A percentile compares a stretch with the other conserved stretches of the same genome.
phyloP scores from a whole-genome alignment of 805 yeast species.

The Jamesozyma lodderae region DNA sequence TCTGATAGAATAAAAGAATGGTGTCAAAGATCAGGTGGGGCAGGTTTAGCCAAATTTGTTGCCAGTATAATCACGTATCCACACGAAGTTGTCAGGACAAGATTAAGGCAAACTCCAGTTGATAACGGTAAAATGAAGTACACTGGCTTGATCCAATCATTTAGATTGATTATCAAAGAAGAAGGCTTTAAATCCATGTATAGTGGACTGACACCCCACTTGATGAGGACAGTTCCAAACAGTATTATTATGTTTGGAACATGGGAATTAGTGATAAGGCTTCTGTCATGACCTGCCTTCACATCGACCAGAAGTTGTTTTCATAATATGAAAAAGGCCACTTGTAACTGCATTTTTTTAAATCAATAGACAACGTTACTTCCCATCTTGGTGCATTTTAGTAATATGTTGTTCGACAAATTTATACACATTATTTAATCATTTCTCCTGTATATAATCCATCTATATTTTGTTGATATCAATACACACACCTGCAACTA shows the following conservation, averaged over 20 bases:
- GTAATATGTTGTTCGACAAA: no score
- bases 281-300: slow-evolving; percentile 42
- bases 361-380: no score
- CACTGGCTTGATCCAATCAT: slow-evolving; percentile 82
- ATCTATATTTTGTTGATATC: no score
- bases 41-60: slow-evolving; percentile 89
- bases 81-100: slow-evolving; percentile 92
- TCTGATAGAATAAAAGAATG: slow-evolving; percentile 71
- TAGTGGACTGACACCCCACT: slow-evolving; percentile 95
- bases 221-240: slow-evolving; percentile 94
- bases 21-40: slow-evolving; percentile 95
- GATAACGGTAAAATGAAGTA: slow-evolving; percentile 77
- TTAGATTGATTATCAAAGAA: slow-evolving; percentile 74
- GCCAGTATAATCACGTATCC: slow-evolving; percentile 94
- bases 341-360: no score
- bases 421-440: no score
- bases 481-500: no score
- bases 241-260: slow-evolving; percentile 98
- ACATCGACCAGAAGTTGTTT: no score
- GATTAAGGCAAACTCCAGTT: slow-evolving; percentile 89
- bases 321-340: no score
- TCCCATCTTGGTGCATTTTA: no score
- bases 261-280: slow-evolving; percentile 76
- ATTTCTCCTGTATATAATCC: no score
- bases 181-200: slow-evolving; percentile 92